These are phyloP conservation scores for Phyllosticta citribraziliensis DNA, from an alignment of 2,329 filamentous ascomycete genomes.

Conservation along the genomic window DNA sequence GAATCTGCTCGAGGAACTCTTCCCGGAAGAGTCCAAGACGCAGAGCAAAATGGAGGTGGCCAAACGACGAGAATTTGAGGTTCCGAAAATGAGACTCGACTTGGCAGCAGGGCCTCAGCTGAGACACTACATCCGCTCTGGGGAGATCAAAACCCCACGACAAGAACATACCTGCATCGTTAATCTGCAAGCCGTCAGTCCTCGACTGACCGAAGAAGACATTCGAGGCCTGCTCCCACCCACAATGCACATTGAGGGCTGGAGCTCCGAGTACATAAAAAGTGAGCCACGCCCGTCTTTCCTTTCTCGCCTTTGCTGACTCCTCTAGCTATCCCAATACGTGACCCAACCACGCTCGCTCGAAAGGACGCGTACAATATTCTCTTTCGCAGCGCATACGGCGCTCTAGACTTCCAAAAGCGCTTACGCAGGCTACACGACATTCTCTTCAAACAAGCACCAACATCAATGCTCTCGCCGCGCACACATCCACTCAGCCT, in stretches of 20 bases:
- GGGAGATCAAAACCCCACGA: neutral
- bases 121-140: neutral
- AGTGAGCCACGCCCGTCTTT: slow-evolving; percentile 25
- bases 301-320: neutral
- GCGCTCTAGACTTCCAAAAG: slow-evolving; percentile 52
- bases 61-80: neutral
- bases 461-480: slow-evolving; percentile 32
- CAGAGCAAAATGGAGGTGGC: neutral
- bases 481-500: slow-evolving; percentile 34
- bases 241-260: slow-evolving; percentile 54
- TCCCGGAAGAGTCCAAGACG: neutral
- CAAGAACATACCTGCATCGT: slow-evolving; percentile 11
- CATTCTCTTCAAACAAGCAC: slow-evolving; percentile 35
- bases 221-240: slow-evolving; percentile 58
- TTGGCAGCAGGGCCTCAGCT: neutral
- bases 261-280: slow-evolving; percentile 51
- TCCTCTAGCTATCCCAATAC: slow-evolving; percentile 50
- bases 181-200: slow-evolving; percentile 35
- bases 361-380: slow-evolving; percentile 58
- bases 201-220: slow-evolving; percentile 54
- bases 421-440: slow-evolving; percentile 44
- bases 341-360: slow-evolving; percentile 53
- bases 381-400: slow-evolving; percentile 51
- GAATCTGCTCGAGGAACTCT: neutral
- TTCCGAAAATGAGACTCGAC: neutral